phyloP scores from a whole-genome alignment of 2,329 filamentous ascomycete species.

The Lachnellula cervina region DNA sequence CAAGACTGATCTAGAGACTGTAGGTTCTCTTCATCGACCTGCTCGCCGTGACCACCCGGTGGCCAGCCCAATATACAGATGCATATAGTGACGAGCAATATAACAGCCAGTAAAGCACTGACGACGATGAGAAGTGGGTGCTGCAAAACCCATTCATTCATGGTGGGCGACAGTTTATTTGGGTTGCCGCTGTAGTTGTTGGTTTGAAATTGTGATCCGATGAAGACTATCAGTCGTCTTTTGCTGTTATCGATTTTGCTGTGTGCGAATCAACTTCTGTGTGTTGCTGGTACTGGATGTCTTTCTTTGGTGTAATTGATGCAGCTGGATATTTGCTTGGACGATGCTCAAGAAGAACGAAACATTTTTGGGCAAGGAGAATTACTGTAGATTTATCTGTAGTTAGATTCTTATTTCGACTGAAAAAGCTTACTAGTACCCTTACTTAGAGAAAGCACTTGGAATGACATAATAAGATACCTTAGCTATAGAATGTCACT shows the following conservation, averaged over 20 bases:
- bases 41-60: conserved; percentile 4
- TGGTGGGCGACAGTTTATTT: conserved; percentile 7
- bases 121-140: conserved; percentile 3
- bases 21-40: conserved; percentile 14
- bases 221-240: conserved; percentile 8
- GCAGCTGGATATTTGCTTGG: conserved; percentile 12
- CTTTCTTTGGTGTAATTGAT: conserved; percentile 9
- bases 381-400: conserved; percentile 4
- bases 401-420: conserved; percentile 10
- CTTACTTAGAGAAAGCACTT: conserved; percentile 6
- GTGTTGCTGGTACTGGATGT: conserved; percentile 10
- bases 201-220: conserved; percentile 10
- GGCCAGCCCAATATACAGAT: conserved; percentile 1
- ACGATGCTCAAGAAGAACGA: conserved; percentile 8
- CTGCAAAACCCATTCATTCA: conserved; percentile 8
- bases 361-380: conserved; percentile 9
- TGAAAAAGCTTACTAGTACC: conserved; percentile 6
- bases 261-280: conserved; percentile 6
- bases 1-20: conserved; percentile 10
- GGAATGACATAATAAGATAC: conserved; percentile 5
- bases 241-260: conserved; percentile 13
- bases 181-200: conserved; percentile 8
- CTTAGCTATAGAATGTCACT: conserved; percentile 4
- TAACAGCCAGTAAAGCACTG: conserved; percentile 7
- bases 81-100: conserved; percentile 4